Evolutionary conservation across 2,329 filamentous ascomycete genomes (phyloP).

Genomic region (Monilinia fructigena): DNA sequence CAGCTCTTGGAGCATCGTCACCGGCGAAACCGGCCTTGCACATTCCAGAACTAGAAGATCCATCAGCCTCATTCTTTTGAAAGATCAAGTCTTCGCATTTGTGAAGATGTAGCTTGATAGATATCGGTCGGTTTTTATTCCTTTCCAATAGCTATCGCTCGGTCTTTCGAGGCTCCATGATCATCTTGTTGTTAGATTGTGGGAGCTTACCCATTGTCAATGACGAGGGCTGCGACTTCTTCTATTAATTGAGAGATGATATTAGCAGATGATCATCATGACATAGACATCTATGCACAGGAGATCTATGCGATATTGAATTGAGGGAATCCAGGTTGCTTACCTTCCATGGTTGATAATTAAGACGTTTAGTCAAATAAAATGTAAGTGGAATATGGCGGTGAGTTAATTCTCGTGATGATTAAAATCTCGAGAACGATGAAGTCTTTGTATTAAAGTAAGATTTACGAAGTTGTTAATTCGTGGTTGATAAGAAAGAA

Average conservation of each 20-base stretch:
- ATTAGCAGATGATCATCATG: slow-evolving; percentile 34
- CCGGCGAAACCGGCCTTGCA: slow-evolving; percentile 99
- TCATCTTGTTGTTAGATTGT: slow-evolving; percentile 29
- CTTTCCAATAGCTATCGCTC: slow-evolving; percentile 31
- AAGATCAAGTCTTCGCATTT: slow-evolving; percentile 21
- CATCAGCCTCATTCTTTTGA: slow-evolving; percentile 31
- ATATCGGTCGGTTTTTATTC: slow-evolving; percentile 18
- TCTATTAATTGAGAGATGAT: slow-evolving; percentile 57
- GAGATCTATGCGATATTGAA: not conserved
- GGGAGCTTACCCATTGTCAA: slow-evolving; percentile 99
- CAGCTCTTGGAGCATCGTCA: slow-evolving; percentile 99
- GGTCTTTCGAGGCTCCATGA: slow-evolving; percentile 26
- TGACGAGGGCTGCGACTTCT: slow-evolving; percentile 99
- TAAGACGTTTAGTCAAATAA: slow-evolving; percentile 39
- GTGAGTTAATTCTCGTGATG: slow-evolving; percentile 19
- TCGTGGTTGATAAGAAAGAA: slow-evolving; percentile 24
- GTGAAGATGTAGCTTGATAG: slow-evolving; percentile 23
- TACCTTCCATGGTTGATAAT: slow-evolving; percentile 45
- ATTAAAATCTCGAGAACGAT: slow-evolving; percentile 22
- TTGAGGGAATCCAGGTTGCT: slow-evolving; percentile 27
- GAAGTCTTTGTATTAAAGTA: slow-evolving; percentile 16
- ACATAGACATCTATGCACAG: slow-evolving; percentile 29
- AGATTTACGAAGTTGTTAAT: slow-evolving; percentile 22
- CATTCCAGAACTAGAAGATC: slow-evolving; percentile 86
- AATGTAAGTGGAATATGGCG: slow-evolving; percentile 21